Conservation (phyloP, 2,329 filamentous ascomycete genomes). For the Cladosporium phlei region DNA sequence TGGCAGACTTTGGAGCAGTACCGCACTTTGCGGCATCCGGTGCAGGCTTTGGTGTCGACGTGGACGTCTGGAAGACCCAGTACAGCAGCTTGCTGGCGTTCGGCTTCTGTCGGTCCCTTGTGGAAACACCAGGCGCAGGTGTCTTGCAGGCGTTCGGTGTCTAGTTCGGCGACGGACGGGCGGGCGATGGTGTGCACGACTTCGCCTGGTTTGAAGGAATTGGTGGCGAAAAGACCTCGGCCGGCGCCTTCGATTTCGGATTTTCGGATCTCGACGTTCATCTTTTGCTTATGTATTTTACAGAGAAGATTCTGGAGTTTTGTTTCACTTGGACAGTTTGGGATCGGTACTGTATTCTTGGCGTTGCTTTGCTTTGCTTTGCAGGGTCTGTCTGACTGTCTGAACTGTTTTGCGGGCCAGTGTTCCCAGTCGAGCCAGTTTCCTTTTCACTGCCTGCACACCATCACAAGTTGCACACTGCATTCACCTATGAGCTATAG, state of each 20-base stretch:
- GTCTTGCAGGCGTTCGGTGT: conserved; percentile 47
- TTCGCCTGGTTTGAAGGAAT: conserved; percentile 45
- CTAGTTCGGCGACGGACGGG: conserved; percentile 52
- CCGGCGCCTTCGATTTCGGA: conserved; percentile 35
- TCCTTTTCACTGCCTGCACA: no score
- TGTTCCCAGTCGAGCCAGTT: no score
- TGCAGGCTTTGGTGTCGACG: conserved; percentile 48
- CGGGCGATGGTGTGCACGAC: conserved; percentile 46
- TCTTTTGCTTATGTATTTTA: conserved; percentile 33
- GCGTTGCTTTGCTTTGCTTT: no score
- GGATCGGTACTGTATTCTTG: no score
- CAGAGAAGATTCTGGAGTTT: no score
- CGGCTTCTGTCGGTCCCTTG: conserved; percentile 17
- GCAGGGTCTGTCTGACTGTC: no score
- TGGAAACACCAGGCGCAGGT: conserved; percentile 56
- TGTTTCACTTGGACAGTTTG: no score
- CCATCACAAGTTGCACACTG: no score
- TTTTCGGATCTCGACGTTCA: conserved; percentile 23
- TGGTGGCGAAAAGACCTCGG: conserved; percentile 52
- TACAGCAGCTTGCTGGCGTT: conserved; percentile 35
- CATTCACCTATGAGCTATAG: no score
- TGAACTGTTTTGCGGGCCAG: no score
- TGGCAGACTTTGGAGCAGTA: conserved; percentile 61
- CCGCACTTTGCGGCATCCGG: conserved; percentile 53
- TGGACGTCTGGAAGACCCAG: conserved; percentile 25